phyloP scores from a whole-genome alignment of 1,139 yeast species.

The Saccharomyces hybrid region DNA sequence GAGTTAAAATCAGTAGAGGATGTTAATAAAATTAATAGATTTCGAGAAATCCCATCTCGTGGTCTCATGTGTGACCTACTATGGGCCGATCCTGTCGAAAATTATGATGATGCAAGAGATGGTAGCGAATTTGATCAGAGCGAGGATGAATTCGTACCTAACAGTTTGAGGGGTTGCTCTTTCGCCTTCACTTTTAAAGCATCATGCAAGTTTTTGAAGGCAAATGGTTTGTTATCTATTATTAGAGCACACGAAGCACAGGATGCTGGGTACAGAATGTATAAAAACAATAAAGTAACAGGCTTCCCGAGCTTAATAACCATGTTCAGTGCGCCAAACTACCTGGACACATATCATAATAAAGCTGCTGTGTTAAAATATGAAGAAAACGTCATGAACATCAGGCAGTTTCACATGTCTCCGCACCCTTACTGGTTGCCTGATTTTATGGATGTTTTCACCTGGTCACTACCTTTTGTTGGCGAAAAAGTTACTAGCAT shows the following conservation, averaged over 20 bases:
- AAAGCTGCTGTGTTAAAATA: conserved; percentile 89
- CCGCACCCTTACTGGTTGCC: conserved; percentile 97
- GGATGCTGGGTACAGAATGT: conserved; percentile 92
- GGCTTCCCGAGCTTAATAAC: conserved; percentile 91
- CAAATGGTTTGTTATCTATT: conserved; percentile 68
- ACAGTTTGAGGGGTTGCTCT: conserved; percentile 84
- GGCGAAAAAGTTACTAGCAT: conserved; percentile 91
- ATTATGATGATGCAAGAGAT: conserved; percentile 56
- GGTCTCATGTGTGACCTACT: conserved; percentile 90
- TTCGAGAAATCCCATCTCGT: conserved; percentile 83
- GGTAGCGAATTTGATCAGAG: not conserved
- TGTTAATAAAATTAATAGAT: conserved; percentile 59
- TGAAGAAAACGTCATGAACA: conserved; percentile 84
- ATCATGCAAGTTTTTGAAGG: conserved; percentile 66
- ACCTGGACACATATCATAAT: conserved; percentile 85
- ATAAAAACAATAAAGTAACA: conserved; percentile 69
- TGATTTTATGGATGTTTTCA: conserved; percentile 90
- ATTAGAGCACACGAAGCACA: conserved; percentile 96
- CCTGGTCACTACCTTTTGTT: conserved; percentile 94
- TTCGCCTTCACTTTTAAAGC: conserved; percentile 82
- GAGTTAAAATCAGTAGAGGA: conserved; percentile 67
- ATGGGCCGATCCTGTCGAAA: conserved; percentile 92
- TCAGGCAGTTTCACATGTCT: conserved; percentile 80
- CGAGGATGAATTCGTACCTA: conserved; percentile 45
- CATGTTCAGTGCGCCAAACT: conserved; percentile 93